Conservation (phyloP, 2,329 filamentous ascomycete genomes). For the Hypoxylon sp. region DNA sequence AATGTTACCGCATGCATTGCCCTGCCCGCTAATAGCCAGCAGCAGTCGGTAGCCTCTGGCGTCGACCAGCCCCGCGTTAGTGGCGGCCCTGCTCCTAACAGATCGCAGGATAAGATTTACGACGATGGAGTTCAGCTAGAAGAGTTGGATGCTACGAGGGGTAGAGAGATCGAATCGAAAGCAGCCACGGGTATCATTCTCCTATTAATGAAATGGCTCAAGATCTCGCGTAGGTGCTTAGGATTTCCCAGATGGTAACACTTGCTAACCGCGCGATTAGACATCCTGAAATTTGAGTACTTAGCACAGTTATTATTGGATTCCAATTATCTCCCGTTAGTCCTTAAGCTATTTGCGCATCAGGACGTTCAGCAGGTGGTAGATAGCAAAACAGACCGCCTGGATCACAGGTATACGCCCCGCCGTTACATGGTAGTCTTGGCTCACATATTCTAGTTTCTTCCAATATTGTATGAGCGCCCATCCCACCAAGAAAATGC, state of each 20-base stretch:
- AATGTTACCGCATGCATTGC: constrained; percentile 88
- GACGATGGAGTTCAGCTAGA: constrained; percentile 73
- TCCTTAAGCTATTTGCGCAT: constrained; percentile 92
- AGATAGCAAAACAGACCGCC: constrained; percentile 84
- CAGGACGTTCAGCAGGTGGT: constrained; percentile 93
- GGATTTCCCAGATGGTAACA: background rate
- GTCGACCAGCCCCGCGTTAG: constrained; percentile 56
- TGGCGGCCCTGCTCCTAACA: constrained; percentile 52
- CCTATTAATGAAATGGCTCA: constrained; percentile 95
- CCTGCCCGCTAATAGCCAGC: constrained; percentile 63
- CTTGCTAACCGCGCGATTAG: constrained; percentile 58
- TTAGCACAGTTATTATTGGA: constrained; percentile 92
- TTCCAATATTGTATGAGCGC: constrained; percentile 84
- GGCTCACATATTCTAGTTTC: constrained; percentile 68
- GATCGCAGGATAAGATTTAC: constrained; percentile 50
- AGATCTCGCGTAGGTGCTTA: constrained; percentile 82
- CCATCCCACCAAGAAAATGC: constrained; percentile 48
- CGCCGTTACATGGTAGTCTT: background rate
- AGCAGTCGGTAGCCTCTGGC: constrained; percentile 57
- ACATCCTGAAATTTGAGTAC: constrained; percentile 96
- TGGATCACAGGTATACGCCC: constrained; percentile 78
- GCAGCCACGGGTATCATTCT: constrained; percentile 91
- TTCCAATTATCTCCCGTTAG: constrained; percentile 92
- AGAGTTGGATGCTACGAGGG: constrained; percentile 83
- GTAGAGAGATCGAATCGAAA: constrained; percentile 89